These are phyloP conservation scores for Fistulifera pelliculosa DNA, from an alignment of 108 stramenopile genomes.

Conservation along the genomic window DNA sequence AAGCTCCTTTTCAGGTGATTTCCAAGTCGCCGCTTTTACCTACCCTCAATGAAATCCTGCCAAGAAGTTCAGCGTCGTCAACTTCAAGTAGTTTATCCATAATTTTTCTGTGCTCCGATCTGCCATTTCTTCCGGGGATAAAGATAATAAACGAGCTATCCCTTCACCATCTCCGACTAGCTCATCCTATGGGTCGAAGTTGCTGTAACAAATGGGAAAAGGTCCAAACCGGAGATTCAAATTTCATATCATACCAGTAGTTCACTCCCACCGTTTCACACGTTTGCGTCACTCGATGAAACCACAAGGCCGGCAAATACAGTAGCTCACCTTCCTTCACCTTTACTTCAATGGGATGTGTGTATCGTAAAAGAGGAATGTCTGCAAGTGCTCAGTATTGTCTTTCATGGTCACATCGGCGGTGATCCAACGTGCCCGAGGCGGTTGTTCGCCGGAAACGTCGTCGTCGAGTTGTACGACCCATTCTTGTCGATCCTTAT, in stretches of 20 bases:
- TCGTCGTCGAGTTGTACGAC: conserved; percentile 15
- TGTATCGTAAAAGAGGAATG: conserved; percentile 13
- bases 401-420: conserved; percentile 3
- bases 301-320: conserved; percentile 93
- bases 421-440: conserved; percentile 9
- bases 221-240: conserved; percentile 71
- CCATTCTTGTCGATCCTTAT: conserved; percentile 3
- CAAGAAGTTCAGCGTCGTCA: too few species aligned
- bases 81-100: too few species aligned
- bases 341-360: conserved; percentile 30
- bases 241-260: conserved; percentile 96
- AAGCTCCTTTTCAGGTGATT: too few species aligned
- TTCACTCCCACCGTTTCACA: conserved; percentile 89
- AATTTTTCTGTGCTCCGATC: too few species aligned
- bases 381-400: background rate
- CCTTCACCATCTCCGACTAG: too few species aligned
- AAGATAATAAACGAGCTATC: too few species aligned
- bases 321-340: conserved; percentile 52
- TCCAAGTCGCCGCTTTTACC: too few species aligned
- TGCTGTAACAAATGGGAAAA: conserved; percentile 65
- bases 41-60: too few species aligned
- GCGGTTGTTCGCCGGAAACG: conserved; percentile 4
- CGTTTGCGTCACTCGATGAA: conserved; percentile 88
- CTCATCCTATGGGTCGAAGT: too few species aligned
- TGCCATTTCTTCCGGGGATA: too few species aligned